A percentile compares a stretch with the other conserved stretches of the same genome.
Evolutionary conservation across 176 grass and related monocot species (phyloP).

Genomic region (Cenchrus americanus): DNA sequence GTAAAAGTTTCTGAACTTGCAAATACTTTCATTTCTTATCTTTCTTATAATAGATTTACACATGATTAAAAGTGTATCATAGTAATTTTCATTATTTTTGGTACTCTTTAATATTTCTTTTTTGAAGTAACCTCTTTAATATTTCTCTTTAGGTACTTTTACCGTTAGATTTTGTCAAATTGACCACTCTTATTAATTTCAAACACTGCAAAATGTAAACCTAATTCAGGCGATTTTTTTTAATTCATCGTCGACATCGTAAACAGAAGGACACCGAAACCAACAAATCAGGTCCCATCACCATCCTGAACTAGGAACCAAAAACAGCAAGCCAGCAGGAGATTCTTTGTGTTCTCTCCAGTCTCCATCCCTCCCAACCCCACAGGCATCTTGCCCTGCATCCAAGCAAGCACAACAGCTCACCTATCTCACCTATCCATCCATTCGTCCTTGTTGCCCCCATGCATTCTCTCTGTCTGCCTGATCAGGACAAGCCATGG

Average conservation of each 20-base stretch:
- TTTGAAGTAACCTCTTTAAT: too few relatives aligned
- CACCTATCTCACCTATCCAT: conserved; percentile 34
- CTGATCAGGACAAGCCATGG: background rate
- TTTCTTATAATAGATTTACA: too few relatives aligned
- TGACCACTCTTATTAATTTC: too few relatives aligned
- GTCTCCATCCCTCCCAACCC: conserved; percentile 36
- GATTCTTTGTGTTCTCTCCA: conserved; percentile 42
- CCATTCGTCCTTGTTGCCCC: background rate
- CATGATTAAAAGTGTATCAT: too few relatives aligned
- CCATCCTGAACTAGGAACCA: conserved; percentile 14
- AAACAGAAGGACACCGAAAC: background rate
- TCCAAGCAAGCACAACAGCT: conserved; percentile 60
- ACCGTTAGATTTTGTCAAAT: too few relatives aligned
- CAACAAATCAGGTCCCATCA: conserved; percentile 19
- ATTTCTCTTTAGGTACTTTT: too few relatives aligned
- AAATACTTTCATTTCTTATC: too few relatives aligned
- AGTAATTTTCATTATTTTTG: too few relatives aligned
- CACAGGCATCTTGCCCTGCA: conserved; percentile 40
- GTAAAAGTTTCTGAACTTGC: too few relatives aligned
- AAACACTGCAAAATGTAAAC: too few relatives aligned
- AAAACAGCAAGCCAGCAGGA: conserved; percentile 14
- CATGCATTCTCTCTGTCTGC: conserved; percentile 40
- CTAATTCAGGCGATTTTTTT: background rate
- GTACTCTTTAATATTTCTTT: too few relatives aligned
- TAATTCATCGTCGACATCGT: background rate